Conservation (phyloP, 768 basidiomycete genomes). For the Pisolithus orientalis region DNA sequence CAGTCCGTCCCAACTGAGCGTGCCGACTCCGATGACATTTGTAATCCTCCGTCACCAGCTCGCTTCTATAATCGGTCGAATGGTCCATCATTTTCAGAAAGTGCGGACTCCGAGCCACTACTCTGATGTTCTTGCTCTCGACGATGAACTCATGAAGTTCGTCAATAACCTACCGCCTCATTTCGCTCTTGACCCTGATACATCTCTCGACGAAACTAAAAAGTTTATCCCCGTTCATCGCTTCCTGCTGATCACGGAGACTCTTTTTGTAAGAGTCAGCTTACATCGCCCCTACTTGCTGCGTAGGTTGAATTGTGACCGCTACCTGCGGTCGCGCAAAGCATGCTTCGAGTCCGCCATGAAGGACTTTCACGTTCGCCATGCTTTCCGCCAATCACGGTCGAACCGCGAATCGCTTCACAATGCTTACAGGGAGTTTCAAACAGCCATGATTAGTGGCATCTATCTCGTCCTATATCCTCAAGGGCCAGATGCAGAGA, state of each 20-base stretch:
- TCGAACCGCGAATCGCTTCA: slow-evolving; percentile 63
- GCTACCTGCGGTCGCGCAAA: slow-evolving; percentile 70
- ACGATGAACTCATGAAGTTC: slow-evolving; percentile 78
- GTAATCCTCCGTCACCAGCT: slow-evolving; percentile 81
- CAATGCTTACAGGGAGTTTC: slow-evolving; percentile 83
- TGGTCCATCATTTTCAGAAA: slow-evolving; percentile 91
- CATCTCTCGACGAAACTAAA: slow-evolving; percentile 59
- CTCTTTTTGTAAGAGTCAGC: slow-evolving; percentile 79
- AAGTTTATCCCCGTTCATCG: slow-evolving; percentile 75
- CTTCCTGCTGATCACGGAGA: slow-evolving; percentile 85
- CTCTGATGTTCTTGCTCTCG: slow-evolving; percentile 72
- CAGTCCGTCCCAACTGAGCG: slow-evolving; percentile 52
- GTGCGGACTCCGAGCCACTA: slow-evolving; percentile 74
- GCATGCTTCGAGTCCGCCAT: slow-evolving; percentile 92
- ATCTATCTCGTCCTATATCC: slow-evolving; percentile 82
- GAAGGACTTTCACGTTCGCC: slow-evolving; percentile 77
- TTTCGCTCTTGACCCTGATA: slow-evolving; percentile 72
- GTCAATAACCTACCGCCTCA: slow-evolving; percentile 73
- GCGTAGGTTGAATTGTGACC: slow-evolving; percentile 65
- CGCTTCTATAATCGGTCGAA: slow-evolving; percentile 79
- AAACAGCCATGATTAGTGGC: slow-evolving; percentile 84
- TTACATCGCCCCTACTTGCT: slow-evolving; percentile 86
- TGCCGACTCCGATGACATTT: slow-evolving; percentile 82
- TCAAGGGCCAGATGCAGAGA: slow-evolving; percentile 56
- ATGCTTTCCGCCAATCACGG: slow-evolving; percentile 55